A percentile compares a stretch with the other conserved stretches of the same genome.
Evolutionary conservation across 495 filamentous ascomycete species (phyloP).

Genomic region (Immersiella caudata): DNA sequence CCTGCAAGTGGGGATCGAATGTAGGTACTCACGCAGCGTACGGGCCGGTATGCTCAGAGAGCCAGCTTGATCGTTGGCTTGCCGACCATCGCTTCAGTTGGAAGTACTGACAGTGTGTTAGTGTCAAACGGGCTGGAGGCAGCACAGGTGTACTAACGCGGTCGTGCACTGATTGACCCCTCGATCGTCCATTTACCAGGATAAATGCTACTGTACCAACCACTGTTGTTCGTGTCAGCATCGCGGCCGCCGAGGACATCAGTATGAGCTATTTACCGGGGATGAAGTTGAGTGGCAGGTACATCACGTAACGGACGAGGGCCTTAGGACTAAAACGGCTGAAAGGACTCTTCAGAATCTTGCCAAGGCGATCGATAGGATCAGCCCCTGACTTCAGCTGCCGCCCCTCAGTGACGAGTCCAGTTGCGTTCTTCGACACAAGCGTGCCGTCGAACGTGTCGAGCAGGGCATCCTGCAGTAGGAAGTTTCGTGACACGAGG

Average conservation of each 20-base stretch:
- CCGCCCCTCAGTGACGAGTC: constrained; percentile 71
- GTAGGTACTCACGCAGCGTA: constrained; percentile 71
- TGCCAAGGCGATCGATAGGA: constrained; percentile 71
- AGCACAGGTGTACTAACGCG: constrained; percentile 29
- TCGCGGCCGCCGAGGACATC: not conserved
- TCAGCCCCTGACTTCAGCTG: constrained; percentile 64
- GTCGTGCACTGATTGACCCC: constrained; percentile 38
- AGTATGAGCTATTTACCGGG: constrained; percentile 52
- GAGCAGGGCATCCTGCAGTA: constrained; percentile 77
- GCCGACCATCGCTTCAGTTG: constrained; percentile 82
- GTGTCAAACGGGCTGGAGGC: constrained; percentile 4
- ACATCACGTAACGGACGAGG: constrained; percentile 71
- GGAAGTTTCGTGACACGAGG: constrained; percentile 70
- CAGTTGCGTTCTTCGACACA: constrained; percentile 55
- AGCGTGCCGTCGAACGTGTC: constrained; percentile 92
- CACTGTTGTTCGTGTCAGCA: constrained; percentile 43
- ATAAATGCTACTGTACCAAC: constrained; percentile 83
- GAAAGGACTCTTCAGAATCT: constrained; percentile 70
- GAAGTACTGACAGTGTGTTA: constrained; percentile 64
- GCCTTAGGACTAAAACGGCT: constrained; percentile 64
- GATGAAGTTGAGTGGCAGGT: constrained; percentile 90
- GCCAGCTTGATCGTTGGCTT: constrained; percentile 62
- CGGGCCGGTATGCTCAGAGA: constrained; percentile 62
- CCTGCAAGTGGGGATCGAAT: not conserved
- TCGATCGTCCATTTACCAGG: constrained; percentile 59